Percentiles rank a stretch among this genome's conserved stretches.
These are phyloP conservation scores for Geoglossum glabrum DNA, from an alignment of 495 filamentous ascomycete species.

Conservation along the genomic window DNA sequence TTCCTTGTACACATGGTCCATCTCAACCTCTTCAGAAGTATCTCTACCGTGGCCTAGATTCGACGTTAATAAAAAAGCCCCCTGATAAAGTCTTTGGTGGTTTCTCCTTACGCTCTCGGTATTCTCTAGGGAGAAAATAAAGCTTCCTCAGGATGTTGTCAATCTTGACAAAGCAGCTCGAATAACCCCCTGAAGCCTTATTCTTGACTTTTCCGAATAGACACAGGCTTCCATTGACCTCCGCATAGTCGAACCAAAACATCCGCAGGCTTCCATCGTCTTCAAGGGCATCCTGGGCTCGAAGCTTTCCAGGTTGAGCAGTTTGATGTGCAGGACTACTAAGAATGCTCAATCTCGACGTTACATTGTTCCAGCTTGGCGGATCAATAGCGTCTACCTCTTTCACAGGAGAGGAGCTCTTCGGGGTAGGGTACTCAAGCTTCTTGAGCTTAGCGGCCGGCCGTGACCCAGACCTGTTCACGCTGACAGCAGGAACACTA, in stretches of 20 bases:
- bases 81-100: neutral
- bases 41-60: conserved; percentile 34
- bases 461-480: conserved; percentile 75
- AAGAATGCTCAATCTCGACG: conserved; percentile 67
- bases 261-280: conserved; percentile 79
- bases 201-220: conserved; percentile 94
- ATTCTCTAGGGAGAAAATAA: conserved; percentile 73
- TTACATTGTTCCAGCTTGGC: conserved; percentile 78
- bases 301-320: conserved; percentile 52
- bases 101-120: conserved; percentile 25
- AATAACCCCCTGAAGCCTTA: conserved; percentile 54
- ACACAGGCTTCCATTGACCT: conserved; percentile 78
- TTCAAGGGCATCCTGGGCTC: conserved; percentile 62
- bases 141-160: conserved; percentile 88
- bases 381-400: conserved; percentile 46
- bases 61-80: neutral
- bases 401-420: conserved; percentile 55
- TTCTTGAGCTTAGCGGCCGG: conserved; percentile 59
- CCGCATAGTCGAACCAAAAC: conserved; percentile 95
- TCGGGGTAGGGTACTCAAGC: conserved; percentile 42
- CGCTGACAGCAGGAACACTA: conserved; percentile 40
- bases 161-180: conserved; percentile 88
- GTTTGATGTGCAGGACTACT: conserved; percentile 46
- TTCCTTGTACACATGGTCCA: conserved; percentile 79
- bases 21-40: conserved; percentile 62